Base-by-base conservation (phyloP, 2,329 filamentous ascomycete genomes). In the Mycosphaerella sp. region DNA sequence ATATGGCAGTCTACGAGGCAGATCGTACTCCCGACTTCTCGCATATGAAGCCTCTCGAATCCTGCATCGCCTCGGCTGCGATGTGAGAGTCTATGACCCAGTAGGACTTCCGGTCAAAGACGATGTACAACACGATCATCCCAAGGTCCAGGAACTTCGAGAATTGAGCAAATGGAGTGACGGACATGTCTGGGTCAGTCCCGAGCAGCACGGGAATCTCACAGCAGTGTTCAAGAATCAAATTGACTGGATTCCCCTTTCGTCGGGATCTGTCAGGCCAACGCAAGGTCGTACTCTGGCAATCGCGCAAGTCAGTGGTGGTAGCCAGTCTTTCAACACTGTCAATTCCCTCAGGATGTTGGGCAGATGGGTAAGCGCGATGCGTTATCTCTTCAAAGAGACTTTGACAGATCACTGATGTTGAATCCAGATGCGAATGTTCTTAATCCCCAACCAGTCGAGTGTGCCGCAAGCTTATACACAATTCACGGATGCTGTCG, bases 181-280 rank as follows among this genome's bases (percentile, higher is more conserved):
- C 61, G 83, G 82, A 0, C 83, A 86, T 61, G 62, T 86, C 12
- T 86, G 83, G 83, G 71, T 83, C 8, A 80, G 78, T 7, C 82
- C 82, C 0, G 83, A 86, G 63, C 83, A 86, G 68, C 83, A 86
- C 58, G 83, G 83, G 0, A 84, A 81, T 59, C 60, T 85, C 40
- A 85, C 82, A 0, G 81, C 77, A 3, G 79, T 85, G 0, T 86
- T 86, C 74, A 86, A 86, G 59, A 83, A 84, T 59, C 82, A 86
- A 59, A 85, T 86, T 45, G 83, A 86, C 66, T 86, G 83, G 84
- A 83, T 86, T 39, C 83, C 83, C 0, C 71, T 86, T 0, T 77
- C 73, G 1, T 78, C 78, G 0, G 82, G 83, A 23, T 80, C 79
- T 7, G 78, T 86, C 0, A 79, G 83, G 0, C 83, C 82, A 0